A percentile compares a stretch with the other conserved stretches of the same genome.
These are phyloP conservation scores for Pseudodiploospora longispora DNA, from an alignment of 2,329 filamentous ascomycete genomes.

Conservation along the genomic window DNA sequence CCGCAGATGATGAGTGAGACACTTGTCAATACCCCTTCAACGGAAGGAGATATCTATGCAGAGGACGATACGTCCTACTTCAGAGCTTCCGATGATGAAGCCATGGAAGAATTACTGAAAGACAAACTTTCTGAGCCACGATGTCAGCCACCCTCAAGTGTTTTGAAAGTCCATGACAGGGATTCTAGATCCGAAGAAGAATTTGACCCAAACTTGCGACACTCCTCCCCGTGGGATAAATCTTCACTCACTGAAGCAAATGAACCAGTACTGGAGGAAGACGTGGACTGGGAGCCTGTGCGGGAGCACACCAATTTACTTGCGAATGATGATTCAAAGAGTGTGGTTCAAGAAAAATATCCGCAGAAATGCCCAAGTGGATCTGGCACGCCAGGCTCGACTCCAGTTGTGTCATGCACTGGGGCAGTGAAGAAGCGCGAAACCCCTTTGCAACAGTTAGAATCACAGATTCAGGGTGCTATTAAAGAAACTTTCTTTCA, in stretches of 20 bases:
- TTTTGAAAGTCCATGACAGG: conserved; percentile 22
- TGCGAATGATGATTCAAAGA: too few species aligned
- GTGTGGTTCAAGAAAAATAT: too few species aligned
- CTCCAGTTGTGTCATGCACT: too few species aligned
- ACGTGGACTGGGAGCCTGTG: conserved; percentile 33
- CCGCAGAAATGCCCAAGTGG: too few species aligned
- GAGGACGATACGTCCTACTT: neutral
- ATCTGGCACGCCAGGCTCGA: too few species aligned
- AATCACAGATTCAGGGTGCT: neutral
- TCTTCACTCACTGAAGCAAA: conserved; percentile 4
- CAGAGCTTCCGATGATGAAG: neutral
- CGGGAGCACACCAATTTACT: conserved; percentile 4
- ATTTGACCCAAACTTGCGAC: conserved; percentile 28
- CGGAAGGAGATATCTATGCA: neutral
- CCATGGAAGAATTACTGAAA: neutral
- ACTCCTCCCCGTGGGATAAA: conserved; percentile 20
- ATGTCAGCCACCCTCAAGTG: conserved; percentile 19
- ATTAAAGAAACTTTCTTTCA: conserved; percentile 49
- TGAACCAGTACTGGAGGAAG: conserved; percentile 22
- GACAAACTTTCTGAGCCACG: neutral
- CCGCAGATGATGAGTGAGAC: too few species aligned
- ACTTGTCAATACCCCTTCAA: too few species aligned
- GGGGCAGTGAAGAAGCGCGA: too few species aligned
- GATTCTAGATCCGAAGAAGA: conserved; percentile 25
- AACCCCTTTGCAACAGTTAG: neutral